Conservation (phyloP, 2,329 filamentous ascomycete species). For the Colletotrichum siamense region DNA sequence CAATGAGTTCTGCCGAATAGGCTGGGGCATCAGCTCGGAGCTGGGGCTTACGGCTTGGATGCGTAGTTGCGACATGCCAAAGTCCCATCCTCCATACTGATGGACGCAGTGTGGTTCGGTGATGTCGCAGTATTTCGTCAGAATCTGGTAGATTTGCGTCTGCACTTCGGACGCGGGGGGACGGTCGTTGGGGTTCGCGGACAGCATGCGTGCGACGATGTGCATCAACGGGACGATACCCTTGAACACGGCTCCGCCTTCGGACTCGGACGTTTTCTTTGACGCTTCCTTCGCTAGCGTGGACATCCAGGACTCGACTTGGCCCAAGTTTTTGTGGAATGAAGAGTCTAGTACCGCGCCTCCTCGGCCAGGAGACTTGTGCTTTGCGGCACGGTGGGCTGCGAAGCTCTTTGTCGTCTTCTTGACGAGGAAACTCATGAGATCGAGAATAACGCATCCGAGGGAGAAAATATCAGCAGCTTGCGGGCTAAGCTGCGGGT, state of each 20-base stretch:
- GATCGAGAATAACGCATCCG: constrained; percentile 75
- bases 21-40: constrained; percentile 7
- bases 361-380: constrained; percentile 62
- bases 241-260: constrained; percentile 51
- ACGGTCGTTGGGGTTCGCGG: constrained; percentile 55
- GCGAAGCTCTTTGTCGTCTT: constrained; percentile 70
- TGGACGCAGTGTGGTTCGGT: constrained; percentile 61
- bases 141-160: constrained; percentile 55
- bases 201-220: constrained; percentile 60
- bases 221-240: constrained; percentile 59
- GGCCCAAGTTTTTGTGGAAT: constrained; percentile 74
- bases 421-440: constrained; percentile 73
- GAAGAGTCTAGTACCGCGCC: constrained; percentile 71
- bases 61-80: constrained; percentile 31
- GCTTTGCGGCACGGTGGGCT: constrained; percentile 69
- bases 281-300: constrained; percentile 63
- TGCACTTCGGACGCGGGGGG: constrained; percentile 59
- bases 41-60: constrained; percentile 17
- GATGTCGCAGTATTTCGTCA: constrained; percentile 53
- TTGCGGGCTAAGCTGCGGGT: constrained; percentile 55
- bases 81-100: constrained; percentile 44
- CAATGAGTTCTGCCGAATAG: constrained; percentile 15
- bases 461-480: constrained; percentile 76
- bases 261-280: constrained; percentile 45
- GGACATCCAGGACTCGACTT: constrained; percentile 73